phyloP scores from a whole-genome alignment of 2,329 filamentous ascomycete genomes.

The Ophiostoma sp. region DNA sequence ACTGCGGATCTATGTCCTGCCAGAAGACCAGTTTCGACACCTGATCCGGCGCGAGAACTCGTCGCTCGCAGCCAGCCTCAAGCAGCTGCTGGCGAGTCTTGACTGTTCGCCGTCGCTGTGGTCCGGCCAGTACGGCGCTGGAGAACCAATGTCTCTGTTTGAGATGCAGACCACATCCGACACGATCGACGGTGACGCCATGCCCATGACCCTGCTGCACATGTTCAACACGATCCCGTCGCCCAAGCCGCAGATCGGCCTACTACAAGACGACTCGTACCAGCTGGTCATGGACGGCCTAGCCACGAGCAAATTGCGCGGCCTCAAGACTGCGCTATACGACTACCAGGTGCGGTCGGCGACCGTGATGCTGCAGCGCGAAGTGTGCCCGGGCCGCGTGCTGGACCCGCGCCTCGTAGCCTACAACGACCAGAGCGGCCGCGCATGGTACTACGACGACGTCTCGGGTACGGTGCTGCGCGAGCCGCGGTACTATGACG shows the following conservation, averaged over 20 bases:
- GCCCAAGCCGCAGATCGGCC: constrained; percentile 51
- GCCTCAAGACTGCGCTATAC: constrained; percentile 60
- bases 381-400: constrained; percentile 57
- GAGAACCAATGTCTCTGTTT: neutral
- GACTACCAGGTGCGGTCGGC: constrained; percentile 75
- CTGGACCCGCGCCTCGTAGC: constrained; percentile 68
- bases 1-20: constrained; percentile 51
- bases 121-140: constrained; percentile 40
- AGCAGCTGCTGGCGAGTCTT: constrained; percentile 45
- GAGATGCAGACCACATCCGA: neutral
- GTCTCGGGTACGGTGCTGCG: constrained; percentile 56
- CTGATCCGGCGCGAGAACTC: constrained; percentile 46
- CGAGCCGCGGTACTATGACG: constrained; percentile 68
- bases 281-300: constrained; percentile 52
- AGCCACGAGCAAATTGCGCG: constrained; percentile 47
- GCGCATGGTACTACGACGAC: constrained; percentile 63
- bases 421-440: constrained; percentile 50
- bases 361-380: constrained; percentile 77
- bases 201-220: constrained; percentile 51
- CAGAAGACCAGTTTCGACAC: constrained; percentile 57
- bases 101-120: constrained; percentile 54
- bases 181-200: neutral
- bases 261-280: constrained; percentile 42
- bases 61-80: constrained; percentile 42
- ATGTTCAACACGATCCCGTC: constrained; percentile 71